Conservation (phyloP, 2,329 filamentous ascomycete species). For the Cercospora sojina region DNA sequence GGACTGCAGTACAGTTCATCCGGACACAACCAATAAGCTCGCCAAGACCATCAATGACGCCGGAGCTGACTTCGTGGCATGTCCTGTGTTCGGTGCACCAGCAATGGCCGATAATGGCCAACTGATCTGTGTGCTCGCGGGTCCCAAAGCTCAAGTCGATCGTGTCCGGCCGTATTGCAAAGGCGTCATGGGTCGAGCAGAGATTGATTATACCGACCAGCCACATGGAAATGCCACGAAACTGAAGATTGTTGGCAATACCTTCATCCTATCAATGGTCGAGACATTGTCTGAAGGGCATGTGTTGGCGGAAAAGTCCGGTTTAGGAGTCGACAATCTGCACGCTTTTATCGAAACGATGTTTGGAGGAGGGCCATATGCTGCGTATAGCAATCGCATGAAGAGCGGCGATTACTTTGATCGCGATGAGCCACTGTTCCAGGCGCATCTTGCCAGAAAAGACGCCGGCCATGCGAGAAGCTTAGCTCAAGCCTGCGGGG, state of each 20-base stretch:
- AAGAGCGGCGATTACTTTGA: constrained; percentile 71
- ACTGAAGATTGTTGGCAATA: constrained; percentile 83
- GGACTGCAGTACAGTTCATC: constrained; percentile 85
- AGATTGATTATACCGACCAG: constrained; percentile 69
- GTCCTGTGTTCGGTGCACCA: constrained; percentile 70
- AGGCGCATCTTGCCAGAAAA: constrained; percentile 78
- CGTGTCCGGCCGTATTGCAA: constrained; percentile 68
- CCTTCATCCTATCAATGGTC: constrained; percentile 79
- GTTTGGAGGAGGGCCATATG: constrained; percentile 73
- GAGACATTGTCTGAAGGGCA: constrained; percentile 76
- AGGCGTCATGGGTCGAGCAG: constrained; percentile 67
- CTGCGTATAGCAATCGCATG: constrained; percentile 74
- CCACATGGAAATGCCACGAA: constrained; percentile 67
- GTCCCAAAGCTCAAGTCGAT: constrained; percentile 59
- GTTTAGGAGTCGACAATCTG: constrained; percentile 68
- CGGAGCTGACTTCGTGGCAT: constrained; percentile 73
- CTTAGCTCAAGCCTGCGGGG: constrained; percentile 63
- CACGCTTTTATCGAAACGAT: constrained; percentile 70
- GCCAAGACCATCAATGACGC: constrained; percentile 57
- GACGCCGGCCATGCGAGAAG: constrained; percentile 72
- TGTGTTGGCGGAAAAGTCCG: constrained; percentile 75
- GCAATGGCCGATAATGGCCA: constrained; percentile 68
- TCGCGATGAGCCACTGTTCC: constrained; percentile 75
- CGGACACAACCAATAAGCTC: constrained; percentile 70
- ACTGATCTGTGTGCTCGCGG: constrained; percentile 72